These are phyloP conservation scores for Alternaria sp. DNA, from an alignment of 2,329 filamentous ascomycete species.

Conservation along the genomic window DNA sequence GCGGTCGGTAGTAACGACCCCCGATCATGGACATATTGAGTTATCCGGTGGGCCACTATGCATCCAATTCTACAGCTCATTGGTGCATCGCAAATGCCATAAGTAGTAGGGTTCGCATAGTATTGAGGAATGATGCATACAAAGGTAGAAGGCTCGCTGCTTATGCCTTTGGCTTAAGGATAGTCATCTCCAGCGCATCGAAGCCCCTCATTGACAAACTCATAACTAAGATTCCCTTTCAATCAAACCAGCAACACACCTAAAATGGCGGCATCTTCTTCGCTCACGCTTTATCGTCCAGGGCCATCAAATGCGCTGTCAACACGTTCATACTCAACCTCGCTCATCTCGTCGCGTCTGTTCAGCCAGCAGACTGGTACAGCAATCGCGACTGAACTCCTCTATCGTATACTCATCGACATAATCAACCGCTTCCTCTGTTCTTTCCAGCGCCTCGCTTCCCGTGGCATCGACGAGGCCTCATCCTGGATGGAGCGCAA, in stretches of 20 bases:
- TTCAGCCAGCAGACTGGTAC: slow-evolving; percentile 35
- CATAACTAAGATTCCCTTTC: too few species aligned
- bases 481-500: slow-evolving; percentile 36
- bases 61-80: slow-evolving; percentile 2
- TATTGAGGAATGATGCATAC: not conserved
- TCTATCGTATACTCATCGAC: slow-evolving; percentile 43
- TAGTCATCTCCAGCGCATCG: not conserved
- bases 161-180: not conserved
- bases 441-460: slow-evolving; percentile 36
- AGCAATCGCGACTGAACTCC: slow-evolving; percentile 40
- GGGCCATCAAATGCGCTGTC: slow-evolving; percentile 8
- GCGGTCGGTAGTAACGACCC: slow-evolving; percentile 13
- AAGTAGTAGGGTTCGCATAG: not conserved
- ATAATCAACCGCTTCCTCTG: slow-evolving; percentile 38
- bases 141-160: not conserved
- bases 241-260: not conserved
- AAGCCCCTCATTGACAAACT: not conserved
- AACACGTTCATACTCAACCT: slow-evolving; percentile 10
- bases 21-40: slow-evolving; percentile 12
- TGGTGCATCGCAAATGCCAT: slow-evolving; percentile 8
- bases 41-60: not conserved
- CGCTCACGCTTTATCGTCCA: slow-evolving; percentile 25
- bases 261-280: slow-evolving; percentile 27
- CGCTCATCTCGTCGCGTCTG: slow-evolving; percentile 23
- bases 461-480: slow-evolving; percentile 34